Conservation (phyloP, 192 early-diverging fungal genomes). For the Backusella westeae region DNA sequence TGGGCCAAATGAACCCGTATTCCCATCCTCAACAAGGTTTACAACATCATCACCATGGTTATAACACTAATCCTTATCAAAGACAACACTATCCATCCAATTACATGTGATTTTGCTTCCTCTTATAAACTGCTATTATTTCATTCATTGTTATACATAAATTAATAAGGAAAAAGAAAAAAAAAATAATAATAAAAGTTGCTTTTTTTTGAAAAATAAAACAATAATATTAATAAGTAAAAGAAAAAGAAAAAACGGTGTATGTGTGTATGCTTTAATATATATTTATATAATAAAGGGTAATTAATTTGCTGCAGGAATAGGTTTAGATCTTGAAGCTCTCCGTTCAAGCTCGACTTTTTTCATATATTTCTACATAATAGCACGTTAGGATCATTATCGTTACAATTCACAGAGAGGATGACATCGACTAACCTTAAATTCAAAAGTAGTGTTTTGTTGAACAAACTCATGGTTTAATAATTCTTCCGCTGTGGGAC, state of each 20-base stretch:
- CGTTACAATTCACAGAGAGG: not conserved
- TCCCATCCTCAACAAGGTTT: not conserved
- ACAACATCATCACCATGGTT: not conserved
- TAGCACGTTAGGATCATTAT: not conserved
- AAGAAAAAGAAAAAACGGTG: not conserved
- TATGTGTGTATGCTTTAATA: not conserved
- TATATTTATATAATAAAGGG: not conserved
- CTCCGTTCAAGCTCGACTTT: slow-evolving; percentile 16
- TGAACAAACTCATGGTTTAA: slow-evolving; percentile 71
- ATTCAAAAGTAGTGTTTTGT: slow-evolving; percentile 49
- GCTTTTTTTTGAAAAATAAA: not conserved
- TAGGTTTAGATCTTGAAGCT: slow-evolving; percentile 12
- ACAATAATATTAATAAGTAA: slow-evolving; percentile 8
- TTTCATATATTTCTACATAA: slow-evolving; percentile 22
- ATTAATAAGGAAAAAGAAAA: not conserved
- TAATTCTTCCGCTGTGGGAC: slow-evolving; percentile 78
- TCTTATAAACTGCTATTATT: not conserved
- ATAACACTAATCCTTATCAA: not conserved
- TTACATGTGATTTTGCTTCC: not conserved
- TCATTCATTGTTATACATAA: not conserved
- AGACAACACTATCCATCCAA: not conserved
- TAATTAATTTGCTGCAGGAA: not conserved
- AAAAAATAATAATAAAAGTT: not conserved
- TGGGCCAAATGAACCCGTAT: not conserved
- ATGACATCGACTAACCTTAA: slow-evolving; percentile 38